phyloP scores from a whole-genome alignment of 352 stramenopile species.

The Phytophthora hibernalis region DNA sequence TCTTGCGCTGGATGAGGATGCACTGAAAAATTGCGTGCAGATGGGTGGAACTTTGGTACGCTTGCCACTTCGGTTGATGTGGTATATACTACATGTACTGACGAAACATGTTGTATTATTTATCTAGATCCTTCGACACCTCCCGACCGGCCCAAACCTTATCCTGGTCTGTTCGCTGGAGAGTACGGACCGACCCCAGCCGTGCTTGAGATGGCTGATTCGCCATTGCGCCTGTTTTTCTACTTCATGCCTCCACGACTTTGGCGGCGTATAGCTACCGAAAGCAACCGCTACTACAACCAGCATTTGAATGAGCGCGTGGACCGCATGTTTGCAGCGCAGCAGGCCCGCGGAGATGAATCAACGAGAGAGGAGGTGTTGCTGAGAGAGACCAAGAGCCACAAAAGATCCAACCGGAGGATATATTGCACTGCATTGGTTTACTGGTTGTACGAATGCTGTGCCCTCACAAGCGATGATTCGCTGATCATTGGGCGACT shows the following conservation, averaged over 20 bases:
- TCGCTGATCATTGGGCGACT: conserved; percentile 17
- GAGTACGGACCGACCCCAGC: not conserved
- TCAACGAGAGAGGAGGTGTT: not conserved
- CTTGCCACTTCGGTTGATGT: not conserved
- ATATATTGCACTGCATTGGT: conserved; percentile 22
- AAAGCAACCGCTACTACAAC: conserved; percentile 25
- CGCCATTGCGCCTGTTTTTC: conserved; percentile 13
- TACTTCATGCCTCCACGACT: conserved; percentile 15
- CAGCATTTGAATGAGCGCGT: conserved; percentile 13
- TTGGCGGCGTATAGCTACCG: conserved; percentile 5
- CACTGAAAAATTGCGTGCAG: conserved; percentile 5
- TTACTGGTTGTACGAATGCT: conserved; percentile 19
- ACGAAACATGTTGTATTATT: conserved; percentile 11
- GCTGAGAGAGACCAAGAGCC: conserved; percentile 3
- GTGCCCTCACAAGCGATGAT: conserved; percentile 7
- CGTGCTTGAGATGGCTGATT: conserved; percentile 10
- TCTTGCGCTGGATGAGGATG: conserved; percentile 5
- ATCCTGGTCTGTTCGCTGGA: not conserved
- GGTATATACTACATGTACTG: conserved; percentile 10
- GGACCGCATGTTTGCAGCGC: conserved; percentile 5
- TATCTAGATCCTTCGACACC: conserved; percentile 4
- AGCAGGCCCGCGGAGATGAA: not conserved
- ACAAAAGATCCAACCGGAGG: conserved; percentile 20
- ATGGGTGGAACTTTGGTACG: conserved; percentile 19
- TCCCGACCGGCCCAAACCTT: not conserved